Percentiles rank a stretch among this genome's conserved stretches.
These are phyloP conservation scores for Pinus tabuliformis DNA, from an alignment of 75 land plant genomes.

Conservation along the genomic window DNA sequence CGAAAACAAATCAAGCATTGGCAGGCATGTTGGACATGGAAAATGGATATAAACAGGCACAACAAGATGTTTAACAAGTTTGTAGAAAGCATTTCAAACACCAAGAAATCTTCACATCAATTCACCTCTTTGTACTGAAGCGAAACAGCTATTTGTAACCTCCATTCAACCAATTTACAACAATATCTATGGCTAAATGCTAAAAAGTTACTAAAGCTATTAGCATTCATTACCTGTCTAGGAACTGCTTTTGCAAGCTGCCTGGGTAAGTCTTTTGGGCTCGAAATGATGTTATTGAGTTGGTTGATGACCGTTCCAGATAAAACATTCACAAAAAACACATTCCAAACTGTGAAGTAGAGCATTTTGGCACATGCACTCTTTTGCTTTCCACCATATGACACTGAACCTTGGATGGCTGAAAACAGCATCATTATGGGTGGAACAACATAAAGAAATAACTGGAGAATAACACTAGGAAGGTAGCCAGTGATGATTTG, in stretches of 20 bases:
- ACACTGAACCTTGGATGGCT: slow-evolving; percentile 69
- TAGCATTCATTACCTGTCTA: slow-evolving; percentile 48
- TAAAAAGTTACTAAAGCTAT: not conserved
- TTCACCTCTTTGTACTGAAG: not conserved
- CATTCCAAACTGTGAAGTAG: slow-evolving; percentile 78
- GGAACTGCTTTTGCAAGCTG: slow-evolving; percentile 82
- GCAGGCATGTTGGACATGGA: not conserved
- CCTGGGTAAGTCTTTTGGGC: slow-evolving; percentile 62
- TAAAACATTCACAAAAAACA: slow-evolving; percentile 78
- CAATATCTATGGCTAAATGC: not conserved
- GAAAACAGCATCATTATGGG: slow-evolving; percentile 80
- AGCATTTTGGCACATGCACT: slow-evolving; percentile 79
- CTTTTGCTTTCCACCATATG: slow-evolving; percentile 80
- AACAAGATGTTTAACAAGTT: not conserved
- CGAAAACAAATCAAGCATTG: not conserved
- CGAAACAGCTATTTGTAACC: not conserved
- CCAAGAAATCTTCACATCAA: not conserved
- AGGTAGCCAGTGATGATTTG: slow-evolving; percentile 84
- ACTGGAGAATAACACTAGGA: slow-evolving; percentile 69
- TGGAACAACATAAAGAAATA: slow-evolving; percentile 63
- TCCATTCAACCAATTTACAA: not conserved
- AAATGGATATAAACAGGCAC: not conserved
- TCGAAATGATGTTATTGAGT: slow-evolving; percentile 34
- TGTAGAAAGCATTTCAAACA: not conserved
- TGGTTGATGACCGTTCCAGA: slow-evolving; percentile 63